Evolutionary conservation across 2,329 filamentous ascomycete genomes (phyloP).

Genomic region (Aspergillus piperis): DNA sequence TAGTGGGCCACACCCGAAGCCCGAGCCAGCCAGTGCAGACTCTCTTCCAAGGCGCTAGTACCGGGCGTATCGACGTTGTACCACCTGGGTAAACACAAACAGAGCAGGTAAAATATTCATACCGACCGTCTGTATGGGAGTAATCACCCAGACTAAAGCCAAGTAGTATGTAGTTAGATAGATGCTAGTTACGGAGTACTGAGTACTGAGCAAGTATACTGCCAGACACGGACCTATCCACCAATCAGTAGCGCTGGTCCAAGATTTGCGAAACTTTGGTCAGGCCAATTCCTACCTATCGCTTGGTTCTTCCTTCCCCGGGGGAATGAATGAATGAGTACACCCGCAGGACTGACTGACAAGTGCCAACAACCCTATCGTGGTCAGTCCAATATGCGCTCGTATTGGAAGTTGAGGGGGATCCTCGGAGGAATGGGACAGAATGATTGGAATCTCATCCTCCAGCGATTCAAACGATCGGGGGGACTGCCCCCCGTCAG

Average conservation of each 20-base stretch:
- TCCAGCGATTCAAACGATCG: not conserved
- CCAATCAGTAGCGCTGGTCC: not conserved
- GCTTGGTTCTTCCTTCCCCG: constrained; percentile 12
- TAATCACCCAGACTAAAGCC: too few relatives aligned
- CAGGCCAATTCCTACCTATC: not conserved
- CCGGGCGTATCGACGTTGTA: not conserved
- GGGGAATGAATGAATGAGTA: not conserved
- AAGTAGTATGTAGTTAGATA: too few relatives aligned
- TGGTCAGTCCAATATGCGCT: not conserved
- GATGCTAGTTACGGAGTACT: too few relatives aligned
- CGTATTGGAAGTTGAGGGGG: constrained; percentile 5
- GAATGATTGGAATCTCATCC: constrained; percentile 1
- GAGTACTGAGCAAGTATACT: not conserved
- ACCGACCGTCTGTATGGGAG: too few relatives aligned
- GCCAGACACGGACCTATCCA: constrained; percentile 3
- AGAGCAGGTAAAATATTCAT: too few relatives aligned
- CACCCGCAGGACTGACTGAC: not conserved
- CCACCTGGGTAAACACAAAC: not conserved
- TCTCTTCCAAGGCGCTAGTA: not conserved
- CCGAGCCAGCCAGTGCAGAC: constrained; percentile 1
- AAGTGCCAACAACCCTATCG: not conserved
- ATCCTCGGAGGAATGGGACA: constrained; percentile 6
- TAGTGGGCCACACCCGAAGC: constrained; percentile 1
- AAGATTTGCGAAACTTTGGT: not conserved
- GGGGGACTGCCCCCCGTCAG: not conserved